A percentile compares a stretch with the other conserved stretches of the same genome.
Conservation (phyloP, 2,329 filamentous ascomycete species). For the Plectosphaerella plurivora region DNA sequence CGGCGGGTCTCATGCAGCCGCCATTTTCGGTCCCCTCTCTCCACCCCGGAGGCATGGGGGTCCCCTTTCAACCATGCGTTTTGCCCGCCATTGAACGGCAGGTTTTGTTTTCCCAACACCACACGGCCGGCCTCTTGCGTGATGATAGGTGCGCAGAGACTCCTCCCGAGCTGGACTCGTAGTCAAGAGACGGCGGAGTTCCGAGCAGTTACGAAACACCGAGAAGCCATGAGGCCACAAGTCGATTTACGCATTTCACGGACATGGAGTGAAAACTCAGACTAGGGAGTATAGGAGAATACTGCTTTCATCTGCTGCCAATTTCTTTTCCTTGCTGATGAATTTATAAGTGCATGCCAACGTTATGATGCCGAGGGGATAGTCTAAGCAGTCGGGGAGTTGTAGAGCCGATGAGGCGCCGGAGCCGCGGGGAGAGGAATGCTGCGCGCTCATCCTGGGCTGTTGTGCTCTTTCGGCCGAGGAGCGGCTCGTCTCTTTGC, state of each 20-base stretch:
- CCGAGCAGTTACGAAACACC: constrained; percentile 4
- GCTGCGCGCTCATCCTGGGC: background rate
- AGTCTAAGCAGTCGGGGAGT: no score
- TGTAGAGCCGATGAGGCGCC: no score
- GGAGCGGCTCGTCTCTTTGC: background rate
- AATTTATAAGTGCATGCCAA: no score
- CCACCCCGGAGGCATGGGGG: constrained; percentile 1
- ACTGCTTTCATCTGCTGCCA: background rate
- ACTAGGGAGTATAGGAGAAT: background rate
- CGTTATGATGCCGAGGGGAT: no score
- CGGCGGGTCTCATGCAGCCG: constrained; percentile 25
- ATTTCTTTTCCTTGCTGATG: background rate
- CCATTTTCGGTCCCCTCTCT: constrained; percentile 9
- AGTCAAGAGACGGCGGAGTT: background rate
- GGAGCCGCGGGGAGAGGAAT: background rate
- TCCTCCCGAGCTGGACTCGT: constrained; percentile 1
- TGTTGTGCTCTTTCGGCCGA: no score
- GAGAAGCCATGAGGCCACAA: constrained; percentile 9
- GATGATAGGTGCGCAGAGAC: constrained; percentile 4
- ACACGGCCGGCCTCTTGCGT: constrained; percentile 10
- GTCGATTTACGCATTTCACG: constrained; percentile 12
- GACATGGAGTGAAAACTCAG: constrained; percentile 9
- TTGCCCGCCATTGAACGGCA: constrained; percentile 11
- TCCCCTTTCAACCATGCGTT: constrained; percentile 11
- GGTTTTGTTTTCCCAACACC: constrained; percentile 6